Base-by-base conservation (phyloP, 1,284 basidiomycete genomes). In the Moniliophthora roreri region DNA sequence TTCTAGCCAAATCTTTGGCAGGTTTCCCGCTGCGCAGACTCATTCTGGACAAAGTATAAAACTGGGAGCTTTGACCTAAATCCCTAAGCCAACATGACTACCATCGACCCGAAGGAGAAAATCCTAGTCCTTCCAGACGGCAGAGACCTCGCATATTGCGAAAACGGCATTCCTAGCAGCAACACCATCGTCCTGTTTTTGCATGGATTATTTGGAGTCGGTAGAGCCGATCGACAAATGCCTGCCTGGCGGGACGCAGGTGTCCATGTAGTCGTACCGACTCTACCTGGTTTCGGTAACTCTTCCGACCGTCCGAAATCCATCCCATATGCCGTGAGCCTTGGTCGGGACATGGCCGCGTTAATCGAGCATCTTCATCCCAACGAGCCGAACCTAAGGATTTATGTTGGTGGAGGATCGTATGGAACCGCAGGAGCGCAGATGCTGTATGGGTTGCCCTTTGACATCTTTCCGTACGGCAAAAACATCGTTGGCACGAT, bases 111-210 rank as follows among this genome's bases (percentile, higher is more conserved):
- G 1, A 15, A 8, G 3, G 73, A 83, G 54, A 74, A 73, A 60
- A 64, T 63, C 10, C 70, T 83, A 8, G 51, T 63, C 10, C 63
- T 84, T 6, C 56, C 69, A 2, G 72, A 70, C 50, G 78, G 76
- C 11, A 74, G 81, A 36, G 74, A 67, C 1, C 66, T 84, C 9
- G 81, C 79, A 1, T 84, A 82, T 53, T 72, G 71, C 24, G 74
- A 78, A 16, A 67, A 62, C 8, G 81, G 82, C 3, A 73, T 79
- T 52, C 62, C 70, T 1, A 70, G 71, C 20, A 80, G 78, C 64
- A 65, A 67, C 8, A 70, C 69, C n/a, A 60, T 82, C 28, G 63
- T 82, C 36, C 63, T 80, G 9, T 76, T 72, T 63, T 64, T 77
- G 53, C 72, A 75, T 41, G 76, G 78, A 2, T 56, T 67, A 1